Evolutionary conservation across 1,139 yeast genomes (phyloP), one percentile per base, ranked within the genome.

Genomic region (Magnusiomyces suaveolens): DNA sequence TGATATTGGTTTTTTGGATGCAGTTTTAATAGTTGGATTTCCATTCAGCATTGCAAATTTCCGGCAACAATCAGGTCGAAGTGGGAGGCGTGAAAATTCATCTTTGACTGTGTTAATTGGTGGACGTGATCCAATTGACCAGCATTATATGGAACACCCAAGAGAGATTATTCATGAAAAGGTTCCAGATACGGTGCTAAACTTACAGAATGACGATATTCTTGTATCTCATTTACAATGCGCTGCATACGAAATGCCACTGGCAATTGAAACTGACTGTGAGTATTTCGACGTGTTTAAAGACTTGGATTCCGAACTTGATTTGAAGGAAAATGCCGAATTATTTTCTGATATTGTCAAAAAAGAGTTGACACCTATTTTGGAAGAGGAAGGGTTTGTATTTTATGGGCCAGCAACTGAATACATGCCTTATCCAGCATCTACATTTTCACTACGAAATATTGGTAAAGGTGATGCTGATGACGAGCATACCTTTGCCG

Each of bases 41-140:
- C 98, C 98, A 0, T 73, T 81, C 46, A 86, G 95, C 58, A 78
- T 89, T 57, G 84, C 94, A 59, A 88, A 88, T 59, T 78, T 92
- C 64, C 88, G 92, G 62, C 99, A 92, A 68, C 98, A 92, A 64
- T 84, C 94, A 73, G 99, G 98, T 41, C 77, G 98, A 62, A 97
- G 96, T 0, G 98, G 98, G 16, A 74, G 97, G 66, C 80, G 96
- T 56, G 78, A 79, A 51, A 77, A 76, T 52, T 84, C 83, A 56
- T 84, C 97, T 18, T 69, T 92, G 64, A 92, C 96, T 0, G 71
- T 92, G 3, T 81, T 86, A 55, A 87, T 94, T 16, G 94, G 92
- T 0, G 87, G 95, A 26, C 82, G 83, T 16, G 84, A 84, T 8
- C 96, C 97, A 0, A 79, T 88, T 1, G 96, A 92, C 68, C 95